Conservation (phyloP, 169 alveolate genomes). For the Plasmodium relictum region DNA sequence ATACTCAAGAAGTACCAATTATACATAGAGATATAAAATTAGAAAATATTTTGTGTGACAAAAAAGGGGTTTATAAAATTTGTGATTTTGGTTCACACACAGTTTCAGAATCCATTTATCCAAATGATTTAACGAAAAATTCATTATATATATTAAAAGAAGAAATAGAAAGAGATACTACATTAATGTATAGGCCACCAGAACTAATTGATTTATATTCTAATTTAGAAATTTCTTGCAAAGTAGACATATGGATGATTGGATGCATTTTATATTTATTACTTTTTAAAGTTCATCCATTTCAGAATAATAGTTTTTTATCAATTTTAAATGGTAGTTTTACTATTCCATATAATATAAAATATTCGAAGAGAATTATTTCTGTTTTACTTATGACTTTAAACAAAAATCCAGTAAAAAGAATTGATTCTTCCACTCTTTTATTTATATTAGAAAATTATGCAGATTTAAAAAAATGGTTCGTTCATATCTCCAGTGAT, state of each 20-base stretch:
- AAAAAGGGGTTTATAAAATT: constrained; percentile 85
- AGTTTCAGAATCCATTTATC: constrained; percentile 75
- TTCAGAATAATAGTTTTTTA: constrained; percentile 78
- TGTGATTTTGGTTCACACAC: constrained; percentile 94
- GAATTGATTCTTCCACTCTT: constrained; percentile 69
- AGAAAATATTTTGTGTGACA: constrained; percentile 77
- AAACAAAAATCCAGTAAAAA: constrained; percentile 45
- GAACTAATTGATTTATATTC: constrained; percentile 91
- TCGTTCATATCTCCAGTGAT: constrained; percentile 33
- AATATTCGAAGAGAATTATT: constrained; percentile 60
- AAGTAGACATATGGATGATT: constrained; percentile 93
- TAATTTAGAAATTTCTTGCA: constrained; percentile 81
- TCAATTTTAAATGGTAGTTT: constrained; percentile 80
- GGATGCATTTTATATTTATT: constrained; percentile 91
- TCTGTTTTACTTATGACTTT: constrained; percentile 58
- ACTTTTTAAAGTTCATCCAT: constrained; percentile 79
- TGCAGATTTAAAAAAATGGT: constrained; percentile 68
- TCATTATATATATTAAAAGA: constrained; percentile 83
- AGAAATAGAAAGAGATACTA: constrained; percentile 89
- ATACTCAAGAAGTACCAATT: constrained; percentile 88
- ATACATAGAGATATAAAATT: constrained; percentile 91
- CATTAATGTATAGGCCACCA: constrained; percentile 94
- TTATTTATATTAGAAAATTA: constrained; percentile 69
- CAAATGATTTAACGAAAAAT: constrained; percentile 51
- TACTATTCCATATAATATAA: constrained; percentile 26